Evolutionary conservation across 2,329 filamentous ascomycete genomes (phyloP).

Genomic region (Hypoxylon sp.): DNA sequence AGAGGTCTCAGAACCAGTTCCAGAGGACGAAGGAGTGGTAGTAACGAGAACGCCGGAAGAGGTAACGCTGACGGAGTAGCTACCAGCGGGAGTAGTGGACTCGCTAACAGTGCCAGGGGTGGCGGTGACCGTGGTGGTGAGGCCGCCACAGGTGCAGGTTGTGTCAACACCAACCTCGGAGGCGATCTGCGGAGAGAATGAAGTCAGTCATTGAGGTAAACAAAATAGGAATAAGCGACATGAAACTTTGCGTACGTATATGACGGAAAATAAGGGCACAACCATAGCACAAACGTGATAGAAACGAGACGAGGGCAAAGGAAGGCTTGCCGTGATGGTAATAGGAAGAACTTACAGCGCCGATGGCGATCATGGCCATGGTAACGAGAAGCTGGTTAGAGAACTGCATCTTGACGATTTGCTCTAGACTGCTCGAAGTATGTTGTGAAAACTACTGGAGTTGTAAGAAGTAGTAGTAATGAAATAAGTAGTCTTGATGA

Average conservation of each 20-base stretch:
- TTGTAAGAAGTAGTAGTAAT: constrained; percentile 31
- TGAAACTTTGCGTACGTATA: neutral
- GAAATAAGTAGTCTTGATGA: constrained; percentile 30
- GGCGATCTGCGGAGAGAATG: constrained; percentile 38
- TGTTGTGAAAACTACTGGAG: constrained; percentile 19
- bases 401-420: constrained; percentile 51
- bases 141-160: constrained; percentile 45
- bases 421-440: constrained; percentile 29
- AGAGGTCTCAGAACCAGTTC: constrained; percentile 13
- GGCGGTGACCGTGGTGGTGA: constrained; percentile 42
- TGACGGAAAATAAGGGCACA: neutral
- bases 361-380: constrained; percentile 46
- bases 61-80: constrained; percentile 17
- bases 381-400: constrained; percentile 45
- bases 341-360: constrained; percentile 49
- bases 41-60: constrained; percentile 25
- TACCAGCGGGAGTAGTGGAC: constrained; percentile 22
- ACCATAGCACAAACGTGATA: neutral
- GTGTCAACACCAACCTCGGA: constrained; percentile 42
- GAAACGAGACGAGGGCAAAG: neutral
- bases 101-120: constrained; percentile 33
- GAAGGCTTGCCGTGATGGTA: neutral
- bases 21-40: constrained; percentile 25
- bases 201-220: constrained; percentile 14
- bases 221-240: neutral